A percentile compares a stretch with the other conserved stretches of the same genome.
Evolutionary conservation across 768 basidiomycete genomes (phyloP).

Genomic region (Cystobasidium ongulense): DNA sequence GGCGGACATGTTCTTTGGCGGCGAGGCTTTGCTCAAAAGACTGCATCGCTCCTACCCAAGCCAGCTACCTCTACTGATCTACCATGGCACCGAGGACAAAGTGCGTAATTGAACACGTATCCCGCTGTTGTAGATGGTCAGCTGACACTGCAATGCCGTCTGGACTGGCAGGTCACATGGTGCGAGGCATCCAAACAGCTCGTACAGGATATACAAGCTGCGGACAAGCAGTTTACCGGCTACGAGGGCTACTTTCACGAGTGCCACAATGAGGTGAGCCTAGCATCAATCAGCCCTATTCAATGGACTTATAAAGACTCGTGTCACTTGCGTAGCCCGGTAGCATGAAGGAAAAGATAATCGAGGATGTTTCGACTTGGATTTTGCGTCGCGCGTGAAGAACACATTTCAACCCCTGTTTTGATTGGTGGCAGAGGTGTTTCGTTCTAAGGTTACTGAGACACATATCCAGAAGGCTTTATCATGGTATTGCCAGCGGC

Average conservation of each 20-base stretch:
- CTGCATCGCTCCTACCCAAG: conserved; percentile 34
- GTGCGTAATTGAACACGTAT: too few relatives aligned
- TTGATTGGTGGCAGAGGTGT: too few relatives aligned
- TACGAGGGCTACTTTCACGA: conserved; percentile 33
- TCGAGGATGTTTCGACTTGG: conserved; percentile 36
- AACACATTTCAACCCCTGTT: too few relatives aligned
- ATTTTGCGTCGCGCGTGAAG: conserved; percentile 5
- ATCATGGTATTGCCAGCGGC: too few relatives aligned
- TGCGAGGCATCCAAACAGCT: conserved; percentile 22
- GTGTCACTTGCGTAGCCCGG: conserved; percentile 30
- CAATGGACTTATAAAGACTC: not conserved
- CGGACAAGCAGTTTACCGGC: conserved; percentile 24
- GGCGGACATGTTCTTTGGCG: not conserved
- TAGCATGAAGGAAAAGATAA: conserved; percentile 35
- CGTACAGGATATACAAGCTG: not conserved
- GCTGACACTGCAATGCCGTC: not conserved
- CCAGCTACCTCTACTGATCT: conserved; percentile 34
- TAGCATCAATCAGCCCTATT: not conserved
- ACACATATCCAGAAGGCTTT: not conserved
- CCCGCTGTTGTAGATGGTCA: too few relatives aligned
- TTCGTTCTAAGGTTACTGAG: too few relatives aligned
- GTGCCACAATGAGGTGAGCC: not conserved
- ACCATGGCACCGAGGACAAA: conserved; percentile 37
- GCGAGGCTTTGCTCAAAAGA: conserved; percentile 17
- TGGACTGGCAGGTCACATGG: conserved; percentile 15